Base-by-base conservation (phyloP, 352 stramenopile genomes). In the Peronospora belbahrii region DNA sequence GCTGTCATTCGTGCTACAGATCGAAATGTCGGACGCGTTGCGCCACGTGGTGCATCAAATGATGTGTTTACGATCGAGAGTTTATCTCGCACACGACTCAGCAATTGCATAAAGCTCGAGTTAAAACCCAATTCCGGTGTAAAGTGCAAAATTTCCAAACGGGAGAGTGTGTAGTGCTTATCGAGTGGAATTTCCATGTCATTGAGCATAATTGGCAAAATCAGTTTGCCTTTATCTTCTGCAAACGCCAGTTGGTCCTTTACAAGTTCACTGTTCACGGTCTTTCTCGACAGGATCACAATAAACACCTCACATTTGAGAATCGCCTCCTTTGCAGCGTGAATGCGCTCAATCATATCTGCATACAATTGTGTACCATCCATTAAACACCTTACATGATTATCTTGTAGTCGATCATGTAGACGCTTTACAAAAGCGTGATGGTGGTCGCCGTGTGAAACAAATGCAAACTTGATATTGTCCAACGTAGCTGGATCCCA, bases 191-290 rank as follows among this genome's bases (percentile, higher is more conserved):
- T 67, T 44, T 86, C 76, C 59, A 84, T 65, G 38, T 85, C 70
- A 47, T 86, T 86, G 19, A 86, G 64, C 70, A 89, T 70, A 28
- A 92, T 68, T 1, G 77, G 77, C 40, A 92, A 40, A 44, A 92
- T 88, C 0, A 71, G 62, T 10, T 62, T 64, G 17, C 74, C 74
- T 51, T 85, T 88, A 58, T 89, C 77, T 56, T 88, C 80, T 6
- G 80, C 80, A 40, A 89, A 88, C 38, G 77, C 78, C 14, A 89
- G 56, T 47, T 92, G 80, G 48, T 89, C 77, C 37, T 80, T 75
- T 11, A 92, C 67, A n/a, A 92, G 56, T 58, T 92, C 80, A 41
- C 64, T 85, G 41, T 61, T 56, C 31, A 65, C 60, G 2, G 70
- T 86, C 35, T 81, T 69, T 42, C 64, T 69, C 11, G 80, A 88